Evolutionary conservation across 2,329 filamentous ascomycete species (phyloP), one percentile per base, ranked within the genome.

Genomic region (Exophiala lecanii-corni): DNA sequence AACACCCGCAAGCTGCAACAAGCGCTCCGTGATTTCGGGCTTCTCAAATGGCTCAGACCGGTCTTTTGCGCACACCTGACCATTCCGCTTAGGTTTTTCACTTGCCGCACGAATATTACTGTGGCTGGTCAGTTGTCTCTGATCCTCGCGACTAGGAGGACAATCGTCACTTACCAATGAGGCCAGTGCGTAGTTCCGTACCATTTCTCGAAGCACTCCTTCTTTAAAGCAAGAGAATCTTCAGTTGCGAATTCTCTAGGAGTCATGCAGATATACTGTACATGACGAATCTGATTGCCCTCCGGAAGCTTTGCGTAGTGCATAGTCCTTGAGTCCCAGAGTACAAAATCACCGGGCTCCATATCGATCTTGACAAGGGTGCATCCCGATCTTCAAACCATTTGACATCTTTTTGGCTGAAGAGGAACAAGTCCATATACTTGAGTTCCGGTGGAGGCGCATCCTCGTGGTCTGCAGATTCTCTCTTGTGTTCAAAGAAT

Each of bases 261-360:
- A 1, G 62, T 65, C 57, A 64, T 60, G 54, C 60, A 65, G 17
- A 57, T 59, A 47, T 67, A 68, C 40, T 62, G 57, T 2, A 63
- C 59, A 28, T 61, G 52, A 19, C 65, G 57, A 37, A 67, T 61
- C 28, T 61, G 57, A 12, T 65, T 51, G 6, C 58, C 59, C 43
- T 66, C 59, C 4, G 64, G 60, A 3, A 64, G 44, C 6, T 54
- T 45, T 32, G 60, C 62, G 49, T 69, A 74, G 55, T 75, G 72
- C 41, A 73, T 66, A 1, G 67, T 69, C 3, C 72, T 57, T 3
- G 64, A 66, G 46, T 72, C 69, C 70, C 69, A 70, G 4, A 71
- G 57, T 3, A 71, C 59, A 45, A 71, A 55, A 43, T 70, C 68
- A 5, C 68, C 68, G 9, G 66, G 62, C 9, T 66, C 68, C 28